These are phyloP conservation scores for Trametes polyzona DNA, from an alignment of 1,284 basidiomycete species.

Conservation along the genomic window DNA sequence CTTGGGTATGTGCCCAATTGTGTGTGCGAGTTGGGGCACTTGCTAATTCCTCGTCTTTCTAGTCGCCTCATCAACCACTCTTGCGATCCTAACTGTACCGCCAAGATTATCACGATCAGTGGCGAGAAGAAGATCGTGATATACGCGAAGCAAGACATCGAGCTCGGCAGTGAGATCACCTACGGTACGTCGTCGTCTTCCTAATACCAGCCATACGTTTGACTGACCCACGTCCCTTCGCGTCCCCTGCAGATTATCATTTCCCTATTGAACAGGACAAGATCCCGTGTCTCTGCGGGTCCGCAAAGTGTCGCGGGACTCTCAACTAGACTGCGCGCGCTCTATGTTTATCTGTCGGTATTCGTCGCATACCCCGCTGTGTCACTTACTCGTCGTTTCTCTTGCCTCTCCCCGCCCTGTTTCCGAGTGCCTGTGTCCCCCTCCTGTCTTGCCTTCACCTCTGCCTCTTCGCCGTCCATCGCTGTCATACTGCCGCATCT, in stretches of 20 bases:
- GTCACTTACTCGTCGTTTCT: conserved; percentile 12
- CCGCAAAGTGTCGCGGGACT: conserved; percentile 85
- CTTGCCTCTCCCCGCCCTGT: not conserved
- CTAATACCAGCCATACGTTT: not conserved
- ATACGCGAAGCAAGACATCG: conserved; percentile 94
- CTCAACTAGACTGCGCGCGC: conserved; percentile 66
- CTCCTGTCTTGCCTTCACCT: not conserved
- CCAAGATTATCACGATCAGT: conserved; percentile 98
- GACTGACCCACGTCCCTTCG: conserved; percentile 1
- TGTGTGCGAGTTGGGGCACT: conserved; percentile 13
- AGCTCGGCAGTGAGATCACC: conserved; percentile 94
- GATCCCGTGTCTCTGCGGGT: conserved; percentile 88
- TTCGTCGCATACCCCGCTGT: conserved; percentile 26
- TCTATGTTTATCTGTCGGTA: conserved; percentile 24
- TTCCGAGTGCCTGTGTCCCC: too few species aligned
- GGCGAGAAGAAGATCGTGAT: conserved; percentile 99
- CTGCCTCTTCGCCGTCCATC: conserved; percentile 5
- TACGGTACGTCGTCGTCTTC: conserved; percentile 63
- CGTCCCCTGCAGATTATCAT: conserved; percentile 83
- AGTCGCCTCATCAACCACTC: conserved; percentile 96
- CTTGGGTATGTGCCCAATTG: conserved; percentile 84
- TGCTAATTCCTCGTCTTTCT: conserved; percentile 17
- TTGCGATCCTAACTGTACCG: conserved; percentile 96
- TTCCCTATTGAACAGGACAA: conserved; percentile 94
- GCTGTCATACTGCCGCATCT: conserved; percentile 21